Evolutionary conservation across 345 rosid genomes (phyloP), one percentile per base, ranked within the genome.

Genomic region (Erysimum cheiranthoides): DNA sequence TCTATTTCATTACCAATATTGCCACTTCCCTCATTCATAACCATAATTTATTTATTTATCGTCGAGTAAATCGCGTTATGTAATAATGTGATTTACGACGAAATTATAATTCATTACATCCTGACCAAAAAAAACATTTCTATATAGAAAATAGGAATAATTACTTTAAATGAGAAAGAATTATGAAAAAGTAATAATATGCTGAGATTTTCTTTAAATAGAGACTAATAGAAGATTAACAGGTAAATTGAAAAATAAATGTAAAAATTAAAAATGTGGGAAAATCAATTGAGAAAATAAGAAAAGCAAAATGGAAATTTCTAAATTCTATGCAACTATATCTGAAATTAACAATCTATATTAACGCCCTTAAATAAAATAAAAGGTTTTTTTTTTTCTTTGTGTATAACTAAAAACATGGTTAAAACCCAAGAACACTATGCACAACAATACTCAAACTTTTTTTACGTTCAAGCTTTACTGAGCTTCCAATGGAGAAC

Each of bases 1-100:
- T 71, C 76, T 39, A 65, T 57, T 71, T 71, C 76, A 38, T 39
- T 57, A 77, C 76, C 76, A 43, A 61, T 42, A 70, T 46, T 77
- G 16, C 66, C 76, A 77, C 80, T 54, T 49, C 38, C 3, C 68
- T n/a, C 0, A 0, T 60, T 75, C 38, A 39, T 61, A 14, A 56
- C 39, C 39, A 31, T 39, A 56, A 7, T 2, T 30, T 47, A 17
- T 8, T 47, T 17, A 47, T 11, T 17, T 17, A 17, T 47, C 53
- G 10, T 47, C 3, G 52, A n/a, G 25, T 17, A 16, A n/a, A 13
- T 5, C 17, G 8, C 49, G 17, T 45, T 45, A 14, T 14, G 14
- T 14, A 45, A 45, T 17, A 0, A 14, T 45, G 18, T 45, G 18
- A 14, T 14, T 45, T 5, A 11, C 10, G 5, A 40, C 6, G 45